These are phyloP conservation scores for Hyaloperonospora arabidopsidis DNA, from an alignment of 352 stramenopile genomes.

Conservation along the genomic window DNA sequence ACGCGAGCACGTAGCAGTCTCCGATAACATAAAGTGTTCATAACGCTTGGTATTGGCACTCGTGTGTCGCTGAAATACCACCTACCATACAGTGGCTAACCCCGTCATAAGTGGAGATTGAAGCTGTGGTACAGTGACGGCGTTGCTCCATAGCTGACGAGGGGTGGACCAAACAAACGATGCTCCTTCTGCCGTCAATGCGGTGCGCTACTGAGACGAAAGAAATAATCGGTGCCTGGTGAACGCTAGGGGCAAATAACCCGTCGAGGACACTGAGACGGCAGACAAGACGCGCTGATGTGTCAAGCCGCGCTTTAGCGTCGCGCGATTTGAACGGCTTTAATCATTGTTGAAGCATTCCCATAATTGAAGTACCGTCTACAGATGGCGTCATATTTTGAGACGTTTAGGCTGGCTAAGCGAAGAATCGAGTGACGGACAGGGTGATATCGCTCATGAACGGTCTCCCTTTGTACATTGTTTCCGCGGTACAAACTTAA, in stretches of 20 bases:
- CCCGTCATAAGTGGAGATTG: neutral
- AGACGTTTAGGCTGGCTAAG: too few relatives aligned
- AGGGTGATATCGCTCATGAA: too few relatives aligned
- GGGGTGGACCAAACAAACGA: conserved; percentile 10
- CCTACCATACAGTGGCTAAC: neutral
- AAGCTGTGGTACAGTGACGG: conserved; percentile 2
- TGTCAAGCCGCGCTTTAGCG: conserved; percentile 4
- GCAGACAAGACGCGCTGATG: conserved; percentile 20
- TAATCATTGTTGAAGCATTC: too few relatives aligned
- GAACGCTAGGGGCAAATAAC: conserved; percentile 1
- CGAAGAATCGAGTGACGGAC: too few relatives aligned
- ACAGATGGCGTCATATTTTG: too few relatives aligned
- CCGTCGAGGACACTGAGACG: conserved; percentile 13
- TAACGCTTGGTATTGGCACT: neutral
- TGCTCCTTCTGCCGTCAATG: conserved; percentile 20
- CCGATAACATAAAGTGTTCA: too few relatives aligned
- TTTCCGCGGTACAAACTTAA: too few relatives aligned
- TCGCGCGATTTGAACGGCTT: conserved; percentile 10
- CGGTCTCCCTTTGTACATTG: too few relatives aligned
- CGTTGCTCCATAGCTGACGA: conserved; percentile 4
- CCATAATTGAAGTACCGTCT: too few relatives aligned
- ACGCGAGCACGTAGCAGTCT: too few relatives aligned
- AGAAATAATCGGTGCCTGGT: neutral
- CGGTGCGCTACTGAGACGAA: conserved; percentile 1
- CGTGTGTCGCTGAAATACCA: neutral